Evolutionary conservation across 169 alveolate genomes (phyloP), one percentile per base, ranked within the genome.

Genomic region (Cryptosporidium parvum): DNA sequence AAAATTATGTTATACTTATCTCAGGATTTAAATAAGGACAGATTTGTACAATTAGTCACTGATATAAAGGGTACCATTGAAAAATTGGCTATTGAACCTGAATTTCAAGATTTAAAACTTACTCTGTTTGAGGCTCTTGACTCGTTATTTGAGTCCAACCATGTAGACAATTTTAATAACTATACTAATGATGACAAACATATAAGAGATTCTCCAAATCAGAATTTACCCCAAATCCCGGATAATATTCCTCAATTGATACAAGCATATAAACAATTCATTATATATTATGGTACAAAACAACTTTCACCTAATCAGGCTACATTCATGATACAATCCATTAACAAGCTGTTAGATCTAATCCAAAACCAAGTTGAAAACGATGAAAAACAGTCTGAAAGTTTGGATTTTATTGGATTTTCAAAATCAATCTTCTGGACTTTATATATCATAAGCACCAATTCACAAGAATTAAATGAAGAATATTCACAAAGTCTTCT

Each of bases 291-390:
- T 29, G 72, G 33, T 16, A 29, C 56, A 56, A 73, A 58, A 3
- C 33, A 37, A 10, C 21, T 31, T 18, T 42, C 21, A 0, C 0
- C 23, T 10, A 56, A 73, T 18, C 58, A n/a, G 2, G 33, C 14
- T n/a, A 31, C 44, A 39, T 33, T 73, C 56, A 3, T 56, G 16
- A 26, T 59, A 5, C 44, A 73, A 12, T 56, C 53, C 10, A 29
- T 59, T 4, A 73, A 73, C n/a, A 52, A 35, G 56, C 10, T 73
- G 31, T 18, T 73, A 42, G 86, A 73, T 59, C 37, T 73, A 2
- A 73, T 73, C 16, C 48, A 73, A 37, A 31, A 0, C 52, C 72
- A 73, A 23, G 86, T 73, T 52, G 86, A 73, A 16, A 39, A 69
- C 7, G 42, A 39, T 14, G 29, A 42, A 29, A 21, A 23, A 23